Evolutionary conservation across 2,329 filamentous ascomycete genomes (phyloP).

Genomic region (Monilinia fructicola): DNA sequence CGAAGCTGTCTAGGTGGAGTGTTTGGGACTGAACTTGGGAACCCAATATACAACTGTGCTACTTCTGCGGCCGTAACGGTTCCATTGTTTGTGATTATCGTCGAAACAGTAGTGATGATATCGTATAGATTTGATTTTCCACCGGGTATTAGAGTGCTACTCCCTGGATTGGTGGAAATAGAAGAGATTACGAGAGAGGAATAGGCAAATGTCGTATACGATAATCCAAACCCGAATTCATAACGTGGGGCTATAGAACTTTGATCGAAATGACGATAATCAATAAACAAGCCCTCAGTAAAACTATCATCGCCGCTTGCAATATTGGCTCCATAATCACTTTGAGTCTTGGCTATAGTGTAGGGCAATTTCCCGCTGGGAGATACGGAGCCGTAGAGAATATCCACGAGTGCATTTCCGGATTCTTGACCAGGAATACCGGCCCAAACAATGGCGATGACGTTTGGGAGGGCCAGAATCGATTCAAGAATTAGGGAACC

Average conservation of each 20-base stretch:
- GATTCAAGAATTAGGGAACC: constrained; percentile 58
- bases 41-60: constrained; percentile 1
- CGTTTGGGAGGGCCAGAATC: constrained; percentile 61
- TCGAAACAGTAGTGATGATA: not conserved
- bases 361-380: constrained; percentile 50
- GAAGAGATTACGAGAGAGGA: constrained; percentile 28
- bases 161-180: constrained; percentile 22
- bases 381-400: constrained; percentile 60
- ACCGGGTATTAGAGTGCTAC: not conserved
- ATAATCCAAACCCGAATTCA: constrained; percentile 52
- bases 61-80: not conserved
- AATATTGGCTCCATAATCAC: constrained; percentile 48
- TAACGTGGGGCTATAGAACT: constrained; percentile 41
- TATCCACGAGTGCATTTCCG: constrained; percentile 59
- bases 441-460: constrained; percentile 61
- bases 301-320: constrained; percentile 40
- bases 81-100: not conserved
- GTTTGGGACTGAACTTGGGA: not conserved
- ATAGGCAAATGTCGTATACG: constrained; percentile 54
- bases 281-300: constrained; percentile 51
- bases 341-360: constrained; percentile 56
- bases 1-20: not conserved
- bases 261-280: constrained; percentile 54
- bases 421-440: constrained; percentile 61
- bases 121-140: constrained; percentile 13